phyloP scores from a whole-genome alignment of 1,139 yeast species.

The Sugiyamaella xylanicola region DNA sequence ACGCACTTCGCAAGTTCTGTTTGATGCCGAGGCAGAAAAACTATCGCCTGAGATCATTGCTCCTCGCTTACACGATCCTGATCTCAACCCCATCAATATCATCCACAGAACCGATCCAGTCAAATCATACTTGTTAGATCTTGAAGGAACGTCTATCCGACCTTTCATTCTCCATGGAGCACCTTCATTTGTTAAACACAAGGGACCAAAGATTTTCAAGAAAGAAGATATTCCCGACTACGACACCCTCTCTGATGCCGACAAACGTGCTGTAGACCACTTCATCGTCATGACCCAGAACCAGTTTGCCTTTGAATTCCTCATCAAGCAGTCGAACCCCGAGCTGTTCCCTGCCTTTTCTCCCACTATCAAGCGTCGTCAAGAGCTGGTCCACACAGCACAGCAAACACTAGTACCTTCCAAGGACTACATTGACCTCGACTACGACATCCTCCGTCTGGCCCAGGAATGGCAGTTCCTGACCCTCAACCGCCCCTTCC shows the following conservation, averaged over 20 bases:
- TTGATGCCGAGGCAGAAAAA: constrained; percentile 43
- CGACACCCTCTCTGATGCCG: constrained; percentile 65
- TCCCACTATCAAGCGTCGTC: constrained; percentile 45
- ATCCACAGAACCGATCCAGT: constrained; percentile 42
- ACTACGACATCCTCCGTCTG: constrained; percentile 73
- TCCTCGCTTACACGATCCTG: constrained; percentile 78
- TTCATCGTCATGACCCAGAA: constrained; percentile 89
- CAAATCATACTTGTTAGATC: constrained; percentile 64
- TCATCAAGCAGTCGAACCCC: constrained; percentile 59
- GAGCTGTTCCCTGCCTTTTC: constrained; percentile 66
- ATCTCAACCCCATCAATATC: constrained; percentile 88
- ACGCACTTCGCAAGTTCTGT: constrained; percentile 55
- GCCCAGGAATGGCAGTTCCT: constrained; percentile 56
- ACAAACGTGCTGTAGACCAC: constrained; percentile 78
- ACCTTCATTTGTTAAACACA: constrained; percentile 82
- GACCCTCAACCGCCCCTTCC: constrained; percentile 50
- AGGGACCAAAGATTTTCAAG: constrained; percentile 82
- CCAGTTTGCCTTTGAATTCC: constrained; percentile 83
- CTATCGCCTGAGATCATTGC: constrained; percentile 52
- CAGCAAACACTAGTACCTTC: constrained; percentile 64
- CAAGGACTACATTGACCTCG: constrained; percentile 70
- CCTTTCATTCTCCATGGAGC: constrained; percentile 78
- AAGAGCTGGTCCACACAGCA: constrained; percentile 49
- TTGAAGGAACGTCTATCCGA: constrained; percentile 75
- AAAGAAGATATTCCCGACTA: constrained; percentile 74